Evolutionary conservation across 129 eudicot genomes (phyloP).

Genomic region (Lactuca saligna): DNA sequence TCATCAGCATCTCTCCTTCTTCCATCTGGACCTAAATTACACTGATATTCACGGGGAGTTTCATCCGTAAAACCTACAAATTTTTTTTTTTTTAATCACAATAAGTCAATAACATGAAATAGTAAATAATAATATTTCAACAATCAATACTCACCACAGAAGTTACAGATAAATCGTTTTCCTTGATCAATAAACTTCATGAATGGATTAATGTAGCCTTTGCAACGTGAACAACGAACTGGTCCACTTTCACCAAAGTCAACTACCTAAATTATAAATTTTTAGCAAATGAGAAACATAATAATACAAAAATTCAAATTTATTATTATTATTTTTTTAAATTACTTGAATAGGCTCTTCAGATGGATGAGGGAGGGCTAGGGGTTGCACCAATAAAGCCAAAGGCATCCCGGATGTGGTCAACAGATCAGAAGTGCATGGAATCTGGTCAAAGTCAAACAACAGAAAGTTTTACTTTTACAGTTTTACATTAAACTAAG

Average conservation of each 20-base stretch:
- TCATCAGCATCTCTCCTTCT: constrained; percentile 99
- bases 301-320: constrained; percentile 4
- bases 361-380: constrained; percentile 98
- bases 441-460: constrained; percentile 52
- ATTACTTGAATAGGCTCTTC: constrained; percentile 97
- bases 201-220: constrained; percentile 94
- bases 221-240: constrained; percentile 96
- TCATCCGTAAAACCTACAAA: constrained; percentile 88
- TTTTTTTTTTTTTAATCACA: background rate
- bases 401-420: constrained; percentile 96
- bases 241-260: constrained; percentile 99
- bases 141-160: constrained; percentile 70
- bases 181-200: constrained; percentile 96
- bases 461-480: constrained; percentile 15
- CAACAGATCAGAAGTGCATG: constrained; percentile 88
- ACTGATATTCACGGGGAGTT: constrained; percentile 97
- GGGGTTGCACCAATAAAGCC: constrained; percentile 93
- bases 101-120: constrained; percentile 3
- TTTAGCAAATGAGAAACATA: background rate
- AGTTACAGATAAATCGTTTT: constrained; percentile 84
- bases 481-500: constrained; percentile 18
- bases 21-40: constrained; percentile 97
- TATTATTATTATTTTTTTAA: background rate
- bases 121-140: background rate
- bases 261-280: constrained; percentile 49